Evolutionary conservation across 306 rosid species (phyloP).

Genomic region (Lagenaria siceraria): DNA sequence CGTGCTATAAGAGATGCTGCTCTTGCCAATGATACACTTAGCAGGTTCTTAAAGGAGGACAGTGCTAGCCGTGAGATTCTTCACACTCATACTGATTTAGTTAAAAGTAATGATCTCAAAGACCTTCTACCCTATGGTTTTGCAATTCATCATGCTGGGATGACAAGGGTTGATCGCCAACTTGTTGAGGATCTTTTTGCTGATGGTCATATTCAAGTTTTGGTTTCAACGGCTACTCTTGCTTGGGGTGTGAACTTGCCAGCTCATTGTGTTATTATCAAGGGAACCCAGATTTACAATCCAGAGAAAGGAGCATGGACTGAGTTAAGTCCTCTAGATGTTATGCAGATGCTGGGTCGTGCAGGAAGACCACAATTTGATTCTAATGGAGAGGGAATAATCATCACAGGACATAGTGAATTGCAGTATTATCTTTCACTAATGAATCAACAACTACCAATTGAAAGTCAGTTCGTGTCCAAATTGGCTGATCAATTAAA

Average conservation of each 20-base stretch:
- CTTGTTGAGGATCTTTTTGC: conserved; percentile 96
- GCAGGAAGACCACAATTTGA: conserved; percentile 96
- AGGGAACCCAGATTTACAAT: conserved; percentile 89
- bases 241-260: conserved; percentile 99
- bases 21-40: conserved; percentile 84
- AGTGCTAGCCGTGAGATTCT: conserved; percentile 98
- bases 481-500: conserved; percentile 85
- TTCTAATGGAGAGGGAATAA: conserved; percentile 81
- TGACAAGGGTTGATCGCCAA: conserved; percentile 84
- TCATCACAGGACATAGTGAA: conserved; percentile 83
- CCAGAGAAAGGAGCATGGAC: conserved; percentile 99
- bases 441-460: conserved; percentile 91
- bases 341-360: conserved; percentile 97
- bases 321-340: conserved; percentile 85
- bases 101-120: conserved; percentile 88
- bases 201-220: conserved; percentile 86
- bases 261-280: conserved; percentile 82
- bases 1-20: conserved; percentile 93
- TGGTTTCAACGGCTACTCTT: conserved; percentile 95
- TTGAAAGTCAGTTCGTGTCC: conserved; percentile 90
- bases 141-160: conserved; percentile 95
- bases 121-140: conserved; percentile 94
- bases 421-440: conserved; percentile 85
- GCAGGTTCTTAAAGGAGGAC: conserved; percentile 87
- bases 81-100: conserved; percentile 83